Conservation (phyloP, 2,329 filamentous ascomycete species). For the Ophidiomyces ophidiicola region DNA sequence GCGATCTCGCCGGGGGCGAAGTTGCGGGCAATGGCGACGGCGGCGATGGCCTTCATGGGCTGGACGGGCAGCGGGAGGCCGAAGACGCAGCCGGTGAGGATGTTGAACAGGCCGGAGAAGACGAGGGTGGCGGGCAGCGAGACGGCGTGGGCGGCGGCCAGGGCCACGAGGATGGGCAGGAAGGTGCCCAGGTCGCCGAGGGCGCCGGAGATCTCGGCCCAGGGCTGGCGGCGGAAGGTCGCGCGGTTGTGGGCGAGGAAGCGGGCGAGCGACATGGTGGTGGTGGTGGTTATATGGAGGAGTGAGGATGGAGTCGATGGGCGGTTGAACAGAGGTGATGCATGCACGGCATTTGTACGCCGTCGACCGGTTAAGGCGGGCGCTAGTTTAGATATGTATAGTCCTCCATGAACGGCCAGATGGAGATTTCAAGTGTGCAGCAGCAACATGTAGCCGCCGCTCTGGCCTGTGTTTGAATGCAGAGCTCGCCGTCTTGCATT, state of each 20-base stretch:
- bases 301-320: no score
- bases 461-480: no score
- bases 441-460: no score
- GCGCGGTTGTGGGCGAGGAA: constrained; percentile 40
- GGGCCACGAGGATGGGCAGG: constrained; percentile 75
- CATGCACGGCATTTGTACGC: no score
- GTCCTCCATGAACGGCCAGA: no score
- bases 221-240: constrained; percentile 44
- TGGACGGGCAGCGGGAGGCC: constrained; percentile 86
- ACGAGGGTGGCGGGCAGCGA: constrained; percentile 73
- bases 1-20: constrained; percentile 59
- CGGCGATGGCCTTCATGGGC: constrained; percentile 81
- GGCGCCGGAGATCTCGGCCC: constrained; percentile 75
- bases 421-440: no score
- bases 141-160: constrained; percentile 66
- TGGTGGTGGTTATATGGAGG: neutral
- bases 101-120: constrained; percentile 78
- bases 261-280: constrained; percentile 9
- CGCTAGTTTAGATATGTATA: no score
- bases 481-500: no score
- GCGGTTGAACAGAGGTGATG: no score
- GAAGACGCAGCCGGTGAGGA: constrained; percentile 68
- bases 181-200: constrained; percentile 83
- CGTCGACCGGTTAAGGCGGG: no score
- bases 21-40: constrained; percentile 63